Evolutionary conservation across 2,329 filamentous ascomycete species (phyloP).

Genomic region (Alternaria triticimaculans): DNA sequence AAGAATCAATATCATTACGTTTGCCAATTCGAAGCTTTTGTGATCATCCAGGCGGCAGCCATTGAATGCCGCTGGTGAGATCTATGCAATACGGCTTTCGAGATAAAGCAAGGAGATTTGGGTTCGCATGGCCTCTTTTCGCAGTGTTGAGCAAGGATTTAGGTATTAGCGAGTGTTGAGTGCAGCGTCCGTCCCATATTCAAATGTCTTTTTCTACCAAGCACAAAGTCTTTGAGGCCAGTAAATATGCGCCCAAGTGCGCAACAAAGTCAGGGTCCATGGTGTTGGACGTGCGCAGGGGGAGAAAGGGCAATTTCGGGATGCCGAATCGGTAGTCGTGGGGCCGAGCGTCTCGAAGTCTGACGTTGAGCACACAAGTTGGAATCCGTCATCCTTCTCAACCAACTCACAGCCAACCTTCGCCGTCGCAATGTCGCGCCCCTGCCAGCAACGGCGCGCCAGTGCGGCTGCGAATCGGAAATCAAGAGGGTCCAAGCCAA

Average conservation of each 20-base stretch:
- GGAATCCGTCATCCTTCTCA: background rate
- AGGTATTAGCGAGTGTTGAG: background rate
- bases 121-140: background rate
- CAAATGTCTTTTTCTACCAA: accelerated
- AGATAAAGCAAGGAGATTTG: background rate
- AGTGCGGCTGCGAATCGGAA: conserved; percentile 28
- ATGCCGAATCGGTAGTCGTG: conserved; percentile 5
- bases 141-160: background rate
- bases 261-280: background rate
- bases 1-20: background rate
- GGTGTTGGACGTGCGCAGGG: background rate
- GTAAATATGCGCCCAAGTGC: background rate
- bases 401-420: background rate
- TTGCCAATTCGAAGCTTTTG: background rate
- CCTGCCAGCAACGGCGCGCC: conserved; percentile 34
- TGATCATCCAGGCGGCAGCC: background rate
- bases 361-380: conserved; percentile 10
- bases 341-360: conserved; percentile 14
- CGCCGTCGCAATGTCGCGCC: conserved; percentile 28
- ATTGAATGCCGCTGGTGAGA: background rate
- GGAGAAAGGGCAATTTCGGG: background rate
- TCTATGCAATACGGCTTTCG: background rate
- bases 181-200: background rate
- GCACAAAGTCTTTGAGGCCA: background rate
- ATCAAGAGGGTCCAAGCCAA: conserved; percentile 16